Evolutionary conservation across 768 basidiomycete genomes (phyloP).

Genomic region (Boletus tylopilopsis): DNA sequence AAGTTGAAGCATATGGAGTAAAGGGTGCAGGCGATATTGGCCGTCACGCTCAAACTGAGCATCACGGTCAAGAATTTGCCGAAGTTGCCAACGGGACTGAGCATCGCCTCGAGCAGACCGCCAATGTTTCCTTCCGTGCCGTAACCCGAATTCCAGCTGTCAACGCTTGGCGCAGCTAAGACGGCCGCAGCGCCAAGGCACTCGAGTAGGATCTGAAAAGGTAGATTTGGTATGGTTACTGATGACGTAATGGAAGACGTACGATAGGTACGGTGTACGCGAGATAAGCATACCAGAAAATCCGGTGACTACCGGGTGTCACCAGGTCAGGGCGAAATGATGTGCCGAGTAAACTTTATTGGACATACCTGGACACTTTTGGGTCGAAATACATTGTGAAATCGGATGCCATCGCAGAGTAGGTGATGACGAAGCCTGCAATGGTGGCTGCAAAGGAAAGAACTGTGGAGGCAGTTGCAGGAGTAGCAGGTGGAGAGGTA

Average conservation of each 20-base stretch:
- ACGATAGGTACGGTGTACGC: conserved; percentile 64
- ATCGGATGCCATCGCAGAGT: conserved; percentile 59
- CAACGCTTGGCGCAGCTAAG: conserved; percentile 50
- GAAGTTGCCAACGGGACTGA: conserved; percentile 59
- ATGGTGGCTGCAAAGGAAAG: conserved; percentile 67
- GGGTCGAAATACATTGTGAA: conserved; percentile 70
- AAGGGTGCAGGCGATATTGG: conserved; percentile 78
- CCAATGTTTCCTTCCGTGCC: conserved; percentile 53
- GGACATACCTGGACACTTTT: conserved; percentile 50
- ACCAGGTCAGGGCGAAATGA: conserved; percentile 2
- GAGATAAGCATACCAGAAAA: conserved; percentile 62
- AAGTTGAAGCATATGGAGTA: conserved; percentile 77
- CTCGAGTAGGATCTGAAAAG: conserved; percentile 35
- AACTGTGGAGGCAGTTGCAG: conserved; percentile 52
- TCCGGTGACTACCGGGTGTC: conserved; percentile 41
- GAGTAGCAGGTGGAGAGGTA: conserved; percentile 41
- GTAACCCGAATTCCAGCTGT: conserved; percentile 55
- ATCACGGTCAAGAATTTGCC: conserved; percentile 71
- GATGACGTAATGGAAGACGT: conserved; percentile 26
- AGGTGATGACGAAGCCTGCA: conserved; percentile 72
- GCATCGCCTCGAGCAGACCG: conserved; percentile 59
- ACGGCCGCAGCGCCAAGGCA: conserved; percentile 70
- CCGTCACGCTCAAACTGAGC: conserved; percentile 71
- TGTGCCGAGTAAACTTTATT: background rate
- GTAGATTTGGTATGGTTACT: background rate